Conservation (phyloP, 768 basidiomycete genomes). For the Mycena indigotica region DNA sequence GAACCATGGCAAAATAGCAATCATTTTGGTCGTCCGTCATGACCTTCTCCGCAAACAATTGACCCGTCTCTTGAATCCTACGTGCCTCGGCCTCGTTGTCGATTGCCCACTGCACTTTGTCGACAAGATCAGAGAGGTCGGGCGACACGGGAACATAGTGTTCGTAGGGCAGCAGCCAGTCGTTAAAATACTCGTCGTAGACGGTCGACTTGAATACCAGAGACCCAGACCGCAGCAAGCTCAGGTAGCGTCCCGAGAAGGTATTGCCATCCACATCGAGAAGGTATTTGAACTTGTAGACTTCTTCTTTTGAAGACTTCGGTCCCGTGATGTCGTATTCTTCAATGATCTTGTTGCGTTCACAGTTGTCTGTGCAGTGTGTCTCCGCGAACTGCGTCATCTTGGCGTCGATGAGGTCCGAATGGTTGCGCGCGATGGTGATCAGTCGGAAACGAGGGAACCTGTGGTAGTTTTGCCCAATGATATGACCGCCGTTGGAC, state of each 20-base stretch:
- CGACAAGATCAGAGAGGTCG: conserved; percentile 22
- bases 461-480: conserved; percentile 23
- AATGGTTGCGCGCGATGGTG: conserved; percentile 21
- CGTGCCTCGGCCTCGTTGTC: conserved; percentile 20
- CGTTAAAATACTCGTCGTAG: conserved; percentile 21
- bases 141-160: conserved; percentile 20
- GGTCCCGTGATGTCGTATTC: conserved; percentile 23
- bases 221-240: conserved; percentile 19
- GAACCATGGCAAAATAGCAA: conserved; percentile 21
- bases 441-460: conserved; percentile 23
- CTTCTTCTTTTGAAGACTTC: conserved; percentile 18
- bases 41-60: conserved; percentile 17
- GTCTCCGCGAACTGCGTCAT: conserved; percentile 22
- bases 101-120: conserved; percentile 23
- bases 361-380: conserved; percentile 22
- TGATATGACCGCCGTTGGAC: conserved; percentile 23
- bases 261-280: conserved; percentile 25
- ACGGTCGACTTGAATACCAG: conserved; percentile 26
- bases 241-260: conserved; percentile 21
- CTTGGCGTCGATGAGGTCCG: conserved; percentile 23
- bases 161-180: conserved; percentile 20
- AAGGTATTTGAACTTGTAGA: conserved; percentile 23
- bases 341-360: conserved; percentile 14
- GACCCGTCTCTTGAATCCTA: conserved; percentile 20
- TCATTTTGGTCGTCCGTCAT: conserved; percentile 24